Conservation (phyloP, 148 eudicot genomes). For the Rhododendron simsii region DNA sequence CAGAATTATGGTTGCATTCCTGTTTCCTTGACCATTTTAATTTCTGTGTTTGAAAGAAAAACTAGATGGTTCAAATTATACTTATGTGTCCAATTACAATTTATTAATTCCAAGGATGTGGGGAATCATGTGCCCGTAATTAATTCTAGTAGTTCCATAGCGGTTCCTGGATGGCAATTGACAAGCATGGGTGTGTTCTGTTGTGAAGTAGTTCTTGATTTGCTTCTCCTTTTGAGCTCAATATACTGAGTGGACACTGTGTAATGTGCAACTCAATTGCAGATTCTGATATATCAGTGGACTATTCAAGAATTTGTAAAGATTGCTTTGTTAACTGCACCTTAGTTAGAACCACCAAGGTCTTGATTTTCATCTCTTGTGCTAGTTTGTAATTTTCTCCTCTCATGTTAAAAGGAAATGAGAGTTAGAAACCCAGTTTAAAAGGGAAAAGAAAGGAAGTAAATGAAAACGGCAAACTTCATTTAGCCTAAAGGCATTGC, state of each 20-base stretch:
- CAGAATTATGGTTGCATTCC: not conserved
- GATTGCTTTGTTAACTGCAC: not conserved
- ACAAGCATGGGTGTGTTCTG: not conserved
- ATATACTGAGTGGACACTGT: not conserved
- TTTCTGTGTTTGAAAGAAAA: not conserved
- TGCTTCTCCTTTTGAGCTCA: not conserved
- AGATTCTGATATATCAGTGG: not conserved
- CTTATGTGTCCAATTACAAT: not conserved
- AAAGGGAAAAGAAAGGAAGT: not conserved
- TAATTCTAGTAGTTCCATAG: not conserved
- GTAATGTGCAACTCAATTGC: not conserved
- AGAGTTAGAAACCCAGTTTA: not conserved
- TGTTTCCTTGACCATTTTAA: not conserved
- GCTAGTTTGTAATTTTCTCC: not conserved
- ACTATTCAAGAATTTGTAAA: not conserved
- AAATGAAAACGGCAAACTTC: not conserved
- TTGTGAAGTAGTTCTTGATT: not conserved
- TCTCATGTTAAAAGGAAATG: not conserved
- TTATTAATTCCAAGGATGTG: not conserved
- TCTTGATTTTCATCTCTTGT: not conserved
- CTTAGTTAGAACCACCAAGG: not conserved
- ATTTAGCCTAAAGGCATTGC: not conserved
- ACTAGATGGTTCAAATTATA: not conserved
- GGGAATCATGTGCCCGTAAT: not conserved
- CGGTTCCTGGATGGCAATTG: not conserved